These are phyloP conservation scores for Pseudotsuga menziesii DNA, from an alignment of 75 land plant species.

Conservation along the genomic window DNA sequence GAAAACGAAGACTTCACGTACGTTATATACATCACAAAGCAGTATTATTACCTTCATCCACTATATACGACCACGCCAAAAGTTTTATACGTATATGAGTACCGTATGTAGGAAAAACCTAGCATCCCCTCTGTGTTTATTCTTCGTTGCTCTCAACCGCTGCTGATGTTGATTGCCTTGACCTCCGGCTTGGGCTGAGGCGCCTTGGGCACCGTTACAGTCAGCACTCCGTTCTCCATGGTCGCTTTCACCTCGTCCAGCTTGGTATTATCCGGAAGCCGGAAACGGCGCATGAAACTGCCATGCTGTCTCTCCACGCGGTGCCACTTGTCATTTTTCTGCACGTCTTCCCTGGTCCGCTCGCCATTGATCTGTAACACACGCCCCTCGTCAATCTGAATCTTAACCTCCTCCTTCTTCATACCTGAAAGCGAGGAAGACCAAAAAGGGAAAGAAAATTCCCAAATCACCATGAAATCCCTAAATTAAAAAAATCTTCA, in stretches of 20 bases:
- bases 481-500: too few species aligned
- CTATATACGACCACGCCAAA: too few species aligned
- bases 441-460: too few species aligned
- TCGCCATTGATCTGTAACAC: conserved; percentile 37
- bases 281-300: conserved; percentile 29
- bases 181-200: too few species aligned
- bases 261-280: conserved; percentile 31
- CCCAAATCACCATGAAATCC: not conserved
- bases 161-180: too few species aligned
- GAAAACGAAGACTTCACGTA: too few species aligned
- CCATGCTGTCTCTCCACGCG: conserved; percentile 25
- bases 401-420: conserved; percentile 38
- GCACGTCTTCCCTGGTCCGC: conserved; percentile 17
- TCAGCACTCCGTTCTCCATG: conserved; percentile 41
- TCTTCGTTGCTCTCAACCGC: too few species aligned
- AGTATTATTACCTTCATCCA: too few species aligned
- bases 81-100: too few species aligned
- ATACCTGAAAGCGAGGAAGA: conserved; percentile 22
- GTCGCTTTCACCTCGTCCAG: conserved; percentile 22
- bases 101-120: too few species aligned
- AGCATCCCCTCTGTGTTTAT: too few species aligned
- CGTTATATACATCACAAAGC: too few species aligned
- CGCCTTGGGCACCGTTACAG: conserved; percentile 29
- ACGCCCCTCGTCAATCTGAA: conserved; percentile 36
- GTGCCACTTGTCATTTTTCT: conserved; percentile 28